Evolutionary conservation across 495 filamentous ascomycete genomes (phyloP).

Genomic region (Cairneyella variabilis): DNA sequence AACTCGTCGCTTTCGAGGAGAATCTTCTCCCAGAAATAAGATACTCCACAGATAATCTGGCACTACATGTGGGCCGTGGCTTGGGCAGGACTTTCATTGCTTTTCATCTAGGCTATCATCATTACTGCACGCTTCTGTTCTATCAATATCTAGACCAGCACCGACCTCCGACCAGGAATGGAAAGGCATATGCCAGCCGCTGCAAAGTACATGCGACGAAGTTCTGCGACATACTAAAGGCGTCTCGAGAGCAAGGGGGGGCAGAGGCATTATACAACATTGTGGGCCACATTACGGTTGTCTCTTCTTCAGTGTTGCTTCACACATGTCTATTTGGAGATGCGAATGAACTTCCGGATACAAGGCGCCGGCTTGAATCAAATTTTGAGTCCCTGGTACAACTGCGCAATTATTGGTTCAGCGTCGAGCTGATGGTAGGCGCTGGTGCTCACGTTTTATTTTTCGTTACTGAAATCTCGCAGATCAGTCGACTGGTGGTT

Average conservation of each 20-base stretch:
- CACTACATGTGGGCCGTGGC: constrained; percentile 19
- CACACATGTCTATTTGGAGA: constrained; percentile 30
- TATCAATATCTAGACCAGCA: constrained; percentile 27
- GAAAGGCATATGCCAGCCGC: constrained; percentile 20
- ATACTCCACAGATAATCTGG: constrained; percentile 17
- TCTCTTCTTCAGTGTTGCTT: constrained; percentile 28
- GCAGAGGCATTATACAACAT: constrained; percentile 30
- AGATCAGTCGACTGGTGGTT: constrained; percentile 30
- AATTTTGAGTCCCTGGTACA: constrained; percentile 28
- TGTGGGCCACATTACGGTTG: constrained; percentile 31
- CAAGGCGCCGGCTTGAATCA: constrained; percentile 22
- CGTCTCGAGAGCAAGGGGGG: constrained; percentile 13
- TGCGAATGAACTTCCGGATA: constrained; percentile 21
- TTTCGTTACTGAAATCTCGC: not conserved
- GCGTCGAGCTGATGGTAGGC: constrained; percentile 30
- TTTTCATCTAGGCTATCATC: constrained; percentile 30
- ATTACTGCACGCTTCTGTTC: constrained; percentile 30
- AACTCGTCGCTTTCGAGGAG: constrained; percentile 19
- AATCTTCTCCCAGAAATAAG: constrained; percentile 13
- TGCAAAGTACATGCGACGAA: constrained; percentile 29
- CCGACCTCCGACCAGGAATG: constrained; percentile 3
- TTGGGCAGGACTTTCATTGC: constrained; percentile 28
- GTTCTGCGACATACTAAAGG: constrained; percentile 26
- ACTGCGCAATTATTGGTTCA: constrained; percentile 28
- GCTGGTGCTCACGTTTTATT: not conserved